Evolutionary conservation across 192 early-diverging fungal species (phyloP).

Genomic region (Diversispora eburnea): DNA sequence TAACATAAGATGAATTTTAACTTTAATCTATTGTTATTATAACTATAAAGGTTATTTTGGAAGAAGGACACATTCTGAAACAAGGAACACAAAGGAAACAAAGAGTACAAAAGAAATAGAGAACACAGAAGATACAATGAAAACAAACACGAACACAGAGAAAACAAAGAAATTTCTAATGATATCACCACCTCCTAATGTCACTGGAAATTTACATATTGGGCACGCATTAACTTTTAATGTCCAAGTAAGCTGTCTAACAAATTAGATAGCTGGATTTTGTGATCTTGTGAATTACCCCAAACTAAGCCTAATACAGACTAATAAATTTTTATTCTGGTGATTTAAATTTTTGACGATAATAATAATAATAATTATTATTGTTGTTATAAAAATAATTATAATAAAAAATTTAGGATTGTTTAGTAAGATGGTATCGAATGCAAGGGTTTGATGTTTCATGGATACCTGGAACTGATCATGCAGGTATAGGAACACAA

Average conservation of each 20-base stretch:
- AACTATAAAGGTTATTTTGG: constrained; percentile 46
- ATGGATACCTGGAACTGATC: constrained; percentile 95
- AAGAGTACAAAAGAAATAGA: no score
- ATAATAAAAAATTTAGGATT: constrained; percentile 37
- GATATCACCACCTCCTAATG: constrained; percentile 93
- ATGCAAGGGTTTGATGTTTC: constrained; percentile 89
- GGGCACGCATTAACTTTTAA: constrained; percentile 90
- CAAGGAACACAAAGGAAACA: no score
- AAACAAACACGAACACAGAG: constrained; percentile 20
- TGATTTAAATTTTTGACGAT: no score
- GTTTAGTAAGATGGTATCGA: constrained; percentile 71
- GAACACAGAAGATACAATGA: no score
- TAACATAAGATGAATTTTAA: constrained; percentile 21
- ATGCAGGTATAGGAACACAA: constrained; percentile 97
- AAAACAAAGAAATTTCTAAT: constrained; percentile 66
- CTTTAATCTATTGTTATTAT: constrained; percentile 14
- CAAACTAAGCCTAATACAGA: no score
- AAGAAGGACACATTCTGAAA: constrained; percentile 26
- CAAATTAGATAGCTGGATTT: no score
- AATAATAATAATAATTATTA: not conserved
- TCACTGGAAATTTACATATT: constrained; percentile 93
- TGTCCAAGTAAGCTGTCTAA: constrained; percentile 78
- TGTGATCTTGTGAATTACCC: no score
- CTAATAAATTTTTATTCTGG: no score
- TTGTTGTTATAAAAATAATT: no score